Base-by-base conservation (phyloP, 2,329 filamentous ascomycete genomes). In the Mycogone perniciosa region DNA sequence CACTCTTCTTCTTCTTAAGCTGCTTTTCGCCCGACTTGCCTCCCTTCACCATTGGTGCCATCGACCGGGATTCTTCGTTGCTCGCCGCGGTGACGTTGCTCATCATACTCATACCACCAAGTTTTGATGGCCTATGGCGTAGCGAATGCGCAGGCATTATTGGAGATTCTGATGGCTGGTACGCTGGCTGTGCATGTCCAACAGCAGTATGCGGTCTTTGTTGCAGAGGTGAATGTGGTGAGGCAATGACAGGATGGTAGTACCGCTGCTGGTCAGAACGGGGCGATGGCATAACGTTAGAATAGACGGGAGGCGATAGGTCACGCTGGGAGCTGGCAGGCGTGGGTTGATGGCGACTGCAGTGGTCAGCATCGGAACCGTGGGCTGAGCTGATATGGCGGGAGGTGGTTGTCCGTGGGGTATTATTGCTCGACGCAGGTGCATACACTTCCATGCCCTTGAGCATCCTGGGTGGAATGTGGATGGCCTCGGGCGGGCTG, bases 1-100 rank as follows among this genome's bases (percentile, higher is more conserved):
- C 80, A 58, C 82, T 84, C 56, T 80, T 76, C 71, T 85, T 85
- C 71, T 84, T 85, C 65, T 84, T 84, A 5, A 84, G 61, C 35
- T 74, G 68, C 50, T 71, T 71, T 27, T 67, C 63, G 13, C 61
- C 64, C 2, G 64, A 62, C 26, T 61, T 59, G 39, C 57, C 59
- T 7, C 58, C 59, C 11, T 55, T 62, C n/a, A 57, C 60, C 48
- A 48, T 60, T 55, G 56, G 62, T 7, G 59, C 57, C 7, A 63
- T 57, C 20, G 20, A n/a, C 62, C 57, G 1, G 20, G 20, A 20
- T 20, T 69, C 68, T 38, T 75, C 68, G 26, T 70, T 65, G 1
- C 72, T 75, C 44, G 75, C 68, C 1, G 72, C 73, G 5, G 75
- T 76, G 5, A 77, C 74, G 29, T 73, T 79, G 60, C 77, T 83